These are phyloP conservation scores for Botryotinia narcissicola DNA, from an alignment of 2,329 filamentous ascomycete genomes.

Conservation along the genomic window DNA sequence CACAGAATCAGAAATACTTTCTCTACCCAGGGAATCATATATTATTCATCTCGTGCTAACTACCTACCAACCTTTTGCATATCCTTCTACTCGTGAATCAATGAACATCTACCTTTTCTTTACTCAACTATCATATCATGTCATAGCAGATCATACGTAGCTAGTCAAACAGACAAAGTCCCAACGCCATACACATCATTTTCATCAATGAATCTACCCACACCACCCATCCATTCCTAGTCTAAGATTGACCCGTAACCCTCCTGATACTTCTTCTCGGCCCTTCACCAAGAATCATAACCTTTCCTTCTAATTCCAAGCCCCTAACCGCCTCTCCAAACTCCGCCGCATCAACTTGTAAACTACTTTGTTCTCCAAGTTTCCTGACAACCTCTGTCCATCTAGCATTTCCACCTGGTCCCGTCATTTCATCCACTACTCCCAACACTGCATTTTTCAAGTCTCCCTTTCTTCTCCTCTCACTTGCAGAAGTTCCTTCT, in stretches of 20 bases:
- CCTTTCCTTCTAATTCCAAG: constrained; percentile 79
- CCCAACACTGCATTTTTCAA: constrained; percentile 75
- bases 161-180: constrained; percentile 3
- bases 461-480: constrained; percentile 78
- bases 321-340: constrained; percentile 78
- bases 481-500: constrained; percentile 87
- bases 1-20: background rate
- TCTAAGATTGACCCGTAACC: constrained; percentile 54
- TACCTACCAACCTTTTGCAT: background rate
- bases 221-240: background rate
- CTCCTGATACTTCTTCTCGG: constrained; percentile 77
- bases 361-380: constrained; percentile 67
- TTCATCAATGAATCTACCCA: background rate
- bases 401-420: constrained; percentile 64
- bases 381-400: constrained; percentile 75
- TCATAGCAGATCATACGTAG: background rate
- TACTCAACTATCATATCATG: background rate
- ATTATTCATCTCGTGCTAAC: constrained; percentile 8
- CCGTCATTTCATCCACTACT: constrained; percentile 77
- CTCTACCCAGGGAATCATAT: background rate
- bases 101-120: background rate
- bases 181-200: constrained; percentile 15
- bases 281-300: constrained; percentile 82
- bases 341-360: constrained; percentile 72
- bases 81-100: background rate